A percentile compares a stretch with the other conserved stretches of the same genome.
Conservation (phyloP, 768 basidiomycete species). For the Mycena rosella region DNA sequence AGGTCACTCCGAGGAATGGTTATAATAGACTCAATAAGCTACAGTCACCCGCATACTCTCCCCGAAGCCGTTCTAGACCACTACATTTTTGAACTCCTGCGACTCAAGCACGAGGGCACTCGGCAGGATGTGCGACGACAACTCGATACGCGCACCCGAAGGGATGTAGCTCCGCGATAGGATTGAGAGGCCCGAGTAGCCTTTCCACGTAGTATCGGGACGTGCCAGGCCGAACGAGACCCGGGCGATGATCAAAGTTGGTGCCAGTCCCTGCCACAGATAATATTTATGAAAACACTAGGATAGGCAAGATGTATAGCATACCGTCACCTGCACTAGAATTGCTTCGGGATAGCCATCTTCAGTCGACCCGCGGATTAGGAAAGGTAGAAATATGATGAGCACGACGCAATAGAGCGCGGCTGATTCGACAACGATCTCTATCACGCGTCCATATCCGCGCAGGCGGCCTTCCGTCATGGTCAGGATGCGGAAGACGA, state of each 20-base stretch:
- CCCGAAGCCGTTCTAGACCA: no score
- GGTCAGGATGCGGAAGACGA: neutral
- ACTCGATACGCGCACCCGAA: neutral
- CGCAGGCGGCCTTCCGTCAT: neutral
- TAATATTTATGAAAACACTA: neutral
- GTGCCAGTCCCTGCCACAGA: slow-evolving; percentile 1
- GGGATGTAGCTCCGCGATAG: neutral
- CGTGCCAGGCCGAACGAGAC: slow-evolving; percentile 8
- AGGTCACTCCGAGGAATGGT: neutral
- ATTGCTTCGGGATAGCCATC: slow-evolving; percentile 5
- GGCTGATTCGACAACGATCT: slow-evolving; percentile 13
- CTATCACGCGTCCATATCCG: slow-evolving; percentile 1
- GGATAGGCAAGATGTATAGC: no score
- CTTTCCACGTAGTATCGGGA: neutral
- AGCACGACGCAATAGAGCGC: neutral
- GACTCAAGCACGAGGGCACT: no score
- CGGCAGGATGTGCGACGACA: neutral
- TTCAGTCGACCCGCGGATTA: neutral
- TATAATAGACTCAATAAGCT: no score
- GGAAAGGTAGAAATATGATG: slow-evolving; percentile 4
- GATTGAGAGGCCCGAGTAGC: neutral
- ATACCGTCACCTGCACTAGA: slow-evolving; percentile 2
- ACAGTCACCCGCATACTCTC: no score
- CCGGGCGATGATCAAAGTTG: slow-evolving; percentile 12
- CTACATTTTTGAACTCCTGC: no score